A percentile compares a stretch with the other conserved stretches of the same genome.
phyloP scores from a whole-genome alignment of 495 filamentous ascomycete genomes.

The Sabuloglossum arenarium region DNA sequence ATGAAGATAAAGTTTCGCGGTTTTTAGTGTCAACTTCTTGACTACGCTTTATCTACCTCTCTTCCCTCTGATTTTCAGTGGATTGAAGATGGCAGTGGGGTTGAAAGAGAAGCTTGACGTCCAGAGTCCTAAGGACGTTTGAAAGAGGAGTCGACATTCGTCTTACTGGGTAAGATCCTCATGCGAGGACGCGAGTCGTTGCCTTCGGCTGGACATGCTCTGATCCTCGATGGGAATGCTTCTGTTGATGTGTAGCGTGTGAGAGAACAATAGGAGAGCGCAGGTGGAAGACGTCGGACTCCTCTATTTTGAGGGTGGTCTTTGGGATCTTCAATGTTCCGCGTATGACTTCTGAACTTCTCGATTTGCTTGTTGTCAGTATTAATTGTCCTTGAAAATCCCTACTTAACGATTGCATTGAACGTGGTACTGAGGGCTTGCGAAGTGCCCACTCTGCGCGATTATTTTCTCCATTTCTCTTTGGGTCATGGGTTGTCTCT shows the following conservation, averaged over 20 bases:
- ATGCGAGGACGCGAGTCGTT: constrained; percentile 41
- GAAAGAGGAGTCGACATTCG: constrained; percentile 31
- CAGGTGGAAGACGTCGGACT: constrained; percentile 18
- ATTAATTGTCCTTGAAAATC: neutral
- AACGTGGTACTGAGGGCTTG: neutral
- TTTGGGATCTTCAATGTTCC: constrained; percentile 14
- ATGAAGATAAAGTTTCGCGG: constrained; percentile 26
- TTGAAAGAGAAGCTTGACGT: constrained; percentile 24
- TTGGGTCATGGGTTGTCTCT: neutral
- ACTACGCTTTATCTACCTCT: constrained; percentile 18
- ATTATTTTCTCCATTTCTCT: neutral
- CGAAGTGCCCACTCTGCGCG: neutral
- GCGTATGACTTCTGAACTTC: neutral
- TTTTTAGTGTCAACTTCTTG: constrained; percentile 23
- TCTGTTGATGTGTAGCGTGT: constrained; percentile 18
- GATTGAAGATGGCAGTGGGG: constrained; percentile 8
- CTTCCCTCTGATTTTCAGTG: constrained; percentile 10
- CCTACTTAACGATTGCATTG: neutral
- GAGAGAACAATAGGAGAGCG: constrained; percentile 15
- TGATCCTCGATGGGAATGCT: constrained; percentile 30
- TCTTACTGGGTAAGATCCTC: constrained; percentile 40
- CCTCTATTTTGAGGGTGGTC: constrained; percentile 10
- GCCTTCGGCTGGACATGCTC: constrained; percentile 37
- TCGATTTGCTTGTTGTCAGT: neutral
- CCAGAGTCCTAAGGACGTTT: constrained; percentile 18